A percentile compares a stretch with the other conserved stretches of the same genome.
phyloP scores from a whole-genome alignment of 1,284 basidiomycete species.

The Malassezia pachydermatis region DNA sequence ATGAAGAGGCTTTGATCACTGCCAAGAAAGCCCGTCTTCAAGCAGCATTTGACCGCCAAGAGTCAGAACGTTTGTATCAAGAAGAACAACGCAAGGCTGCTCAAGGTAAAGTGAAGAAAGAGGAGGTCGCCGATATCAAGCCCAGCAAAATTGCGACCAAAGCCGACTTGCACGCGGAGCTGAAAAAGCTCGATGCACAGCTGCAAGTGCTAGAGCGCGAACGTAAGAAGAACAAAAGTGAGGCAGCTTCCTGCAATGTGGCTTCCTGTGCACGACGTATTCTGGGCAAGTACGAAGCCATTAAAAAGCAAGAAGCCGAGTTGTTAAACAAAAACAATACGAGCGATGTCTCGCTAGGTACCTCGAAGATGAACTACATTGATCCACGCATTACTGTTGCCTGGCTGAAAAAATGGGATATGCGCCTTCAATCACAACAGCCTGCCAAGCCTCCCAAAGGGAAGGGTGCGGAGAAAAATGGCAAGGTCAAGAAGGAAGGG shows the following conservation, averaged over 20 bases:
- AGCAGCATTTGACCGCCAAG: conserved; percentile 55
- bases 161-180: conserved; percentile 52
- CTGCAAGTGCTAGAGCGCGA: conserved; percentile 69
- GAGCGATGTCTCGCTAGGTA: conserved; percentile 41
- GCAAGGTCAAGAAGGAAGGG: conserved; percentile 25
- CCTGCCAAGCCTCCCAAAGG: conserved; percentile 12
- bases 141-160: conserved; percentile 28
- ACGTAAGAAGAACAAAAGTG: conserved; percentile 64
- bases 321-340: conserved; percentile 43
- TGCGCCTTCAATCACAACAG: conserved; percentile 21
- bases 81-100: conserved; percentile 28
- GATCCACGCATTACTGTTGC: conserved; percentile 46
- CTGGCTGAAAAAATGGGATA: conserved; percentile 47
- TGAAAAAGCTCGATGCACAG: conserved; percentile 64
- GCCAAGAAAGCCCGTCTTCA: conserved; percentile 63
- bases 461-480: conserved; percentile 19
- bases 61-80: conserved; percentile 39
- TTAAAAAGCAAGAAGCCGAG: conserved; percentile 43
- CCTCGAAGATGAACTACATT: conserved; percentile 48
- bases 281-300: conserved; percentile 44
- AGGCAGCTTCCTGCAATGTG: conserved; percentile 49
- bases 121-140: conserved; percentile 31
- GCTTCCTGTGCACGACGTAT: conserved; percentile 59
- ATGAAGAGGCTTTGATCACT: conserved; percentile 61
- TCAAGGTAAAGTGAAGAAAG: conserved; percentile 25